Percentiles rank a stretch among this genome's conserved stretches.
Evolutionary conservation across 2,329 filamentous ascomycete genomes (phyloP).

Genomic region (Pseudogymnoascus sp.): DNA sequence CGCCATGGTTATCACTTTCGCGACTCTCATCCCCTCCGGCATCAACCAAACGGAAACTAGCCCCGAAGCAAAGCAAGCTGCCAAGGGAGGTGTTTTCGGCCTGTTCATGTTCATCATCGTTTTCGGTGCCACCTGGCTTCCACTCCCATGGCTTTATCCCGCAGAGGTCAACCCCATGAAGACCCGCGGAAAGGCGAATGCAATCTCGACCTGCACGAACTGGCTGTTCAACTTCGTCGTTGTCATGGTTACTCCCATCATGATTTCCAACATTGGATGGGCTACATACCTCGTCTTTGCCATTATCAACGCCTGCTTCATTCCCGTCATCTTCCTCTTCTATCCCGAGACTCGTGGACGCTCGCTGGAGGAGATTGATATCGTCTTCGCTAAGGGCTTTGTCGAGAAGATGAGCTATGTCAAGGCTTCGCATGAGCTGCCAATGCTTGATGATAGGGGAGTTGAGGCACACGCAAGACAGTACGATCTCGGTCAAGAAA

Average conservation of each 20-base stretch:
- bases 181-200: not conserved
- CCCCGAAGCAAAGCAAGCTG: not conserved
- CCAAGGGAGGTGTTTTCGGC: not conserved
- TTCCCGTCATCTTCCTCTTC: conserved; percentile 39
- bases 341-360: conserved; percentile 55
- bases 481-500: not conserved
- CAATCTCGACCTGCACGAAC: conserved; percentile 4
- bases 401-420: conserved; percentile 58
- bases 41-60: not conserved
- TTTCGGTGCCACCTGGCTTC: conserved; percentile 2
- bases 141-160: conserved; percentile 3
- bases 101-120: conserved; percentile 1
- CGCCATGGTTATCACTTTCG: conserved; percentile 1
- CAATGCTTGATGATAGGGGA: not conserved
- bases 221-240: conserved; percentile 7
- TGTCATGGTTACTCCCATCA: conserved; percentile 5
- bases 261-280: conserved; percentile 6
- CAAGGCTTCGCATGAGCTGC: conserved; percentile 24
- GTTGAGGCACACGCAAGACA: not conserved
- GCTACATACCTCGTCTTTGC: not conserved
- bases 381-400: conserved; percentile 17
- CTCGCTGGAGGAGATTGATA: conserved; percentile 24
- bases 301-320: conserved; percentile 31
- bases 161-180: conserved; percentile 2
- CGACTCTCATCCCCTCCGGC: not conserved